Evolutionary conservation across 1,139 yeast genomes (phyloP).

Genomic region (Trichomonascaceae sp.): DNA sequence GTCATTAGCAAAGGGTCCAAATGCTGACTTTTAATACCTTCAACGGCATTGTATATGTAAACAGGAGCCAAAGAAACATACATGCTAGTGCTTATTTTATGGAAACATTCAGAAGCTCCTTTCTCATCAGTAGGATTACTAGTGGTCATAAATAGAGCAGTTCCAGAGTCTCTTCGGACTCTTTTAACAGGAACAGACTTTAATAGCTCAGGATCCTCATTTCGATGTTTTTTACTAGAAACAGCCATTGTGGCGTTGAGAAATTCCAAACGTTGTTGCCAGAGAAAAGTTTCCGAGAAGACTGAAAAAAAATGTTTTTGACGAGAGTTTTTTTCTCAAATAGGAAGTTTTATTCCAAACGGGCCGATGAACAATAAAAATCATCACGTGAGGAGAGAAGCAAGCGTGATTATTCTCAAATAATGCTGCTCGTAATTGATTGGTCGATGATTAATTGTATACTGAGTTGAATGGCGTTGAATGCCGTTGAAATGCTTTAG

Average conservation of each 20-base stretch:
- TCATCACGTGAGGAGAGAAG: no score
- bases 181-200: slow-evolving; percentile 12
- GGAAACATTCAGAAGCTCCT: slow-evolving; percentile 55
- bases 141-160: slow-evolving; percentile 1
- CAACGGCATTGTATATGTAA: slow-evolving; percentile 58
- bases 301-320: neutral
- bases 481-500: no score
- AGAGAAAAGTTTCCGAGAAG: neutral
- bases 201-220: slow-evolving; percentile 10
- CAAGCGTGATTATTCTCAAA: no score
- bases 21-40: slow-evolving; percentile 82
- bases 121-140: slow-evolving; percentile 30
- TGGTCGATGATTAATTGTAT: no score
- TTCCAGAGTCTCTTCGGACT: slow-evolving; percentile 7
- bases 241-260: slow-evolving; percentile 3
- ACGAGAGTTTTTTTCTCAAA: neutral
- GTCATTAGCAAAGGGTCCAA: slow-evolving; percentile 85
- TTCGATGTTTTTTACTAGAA: slow-evolving; percentile 1
- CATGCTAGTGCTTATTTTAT: slow-evolving; percentile 53
- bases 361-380: no score
- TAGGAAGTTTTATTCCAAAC: neutral
- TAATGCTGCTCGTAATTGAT: no score
- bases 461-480: no score
- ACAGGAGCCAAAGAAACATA: slow-evolving; percentile 86
- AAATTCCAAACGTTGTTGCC: neutral